phyloP scores from a whole-genome alignment of 306 rosid species.

The Ziziphus jujuba region DNA sequence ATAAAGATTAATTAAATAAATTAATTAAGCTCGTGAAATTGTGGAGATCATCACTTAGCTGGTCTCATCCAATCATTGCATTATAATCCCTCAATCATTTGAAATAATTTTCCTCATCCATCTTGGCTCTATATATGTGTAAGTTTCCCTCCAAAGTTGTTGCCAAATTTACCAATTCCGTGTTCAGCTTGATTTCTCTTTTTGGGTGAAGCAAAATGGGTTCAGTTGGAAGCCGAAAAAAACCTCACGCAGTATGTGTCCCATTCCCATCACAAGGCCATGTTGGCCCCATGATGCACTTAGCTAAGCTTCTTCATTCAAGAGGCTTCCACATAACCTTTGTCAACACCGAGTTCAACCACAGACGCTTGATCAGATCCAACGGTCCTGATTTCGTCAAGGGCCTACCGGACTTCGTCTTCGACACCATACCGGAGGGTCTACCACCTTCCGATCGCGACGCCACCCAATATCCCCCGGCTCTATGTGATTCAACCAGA shows the following conservation, averaged over 20 bases:
- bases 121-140: too few relatives aligned
- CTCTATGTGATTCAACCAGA: constrained; percentile 10
- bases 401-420: constrained; percentile 23
- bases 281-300: constrained; percentile 24
- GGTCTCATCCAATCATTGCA: too few relatives aligned
- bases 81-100: too few relatives aligned
- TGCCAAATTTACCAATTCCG: too few relatives aligned
- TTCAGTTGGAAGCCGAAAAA: background rate
- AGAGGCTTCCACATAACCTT: constrained; percentile 24
- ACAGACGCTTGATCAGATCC: constrained; percentile 6
- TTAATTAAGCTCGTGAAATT: too few relatives aligned
- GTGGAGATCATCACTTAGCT: too few relatives aligned
- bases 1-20: too few relatives aligned
- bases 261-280: constrained; percentile 35
- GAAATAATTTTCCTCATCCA: too few relatives aligned
- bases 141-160: too few relatives aligned
- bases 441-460: constrained; percentile 20
- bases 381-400: background rate
- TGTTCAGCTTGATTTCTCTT: too few relatives aligned
- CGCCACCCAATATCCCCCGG: constrained; percentile 23
- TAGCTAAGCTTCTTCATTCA: constrained; percentile 20
- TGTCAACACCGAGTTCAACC: constrained; percentile 27
- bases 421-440: constrained; percentile 30
- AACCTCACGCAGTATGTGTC: constrained; percentile 16
- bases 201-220: background rate